phyloP scores from a whole-genome alignment of 768 basidiomycete species.

The Calocybe indica region DNA sequence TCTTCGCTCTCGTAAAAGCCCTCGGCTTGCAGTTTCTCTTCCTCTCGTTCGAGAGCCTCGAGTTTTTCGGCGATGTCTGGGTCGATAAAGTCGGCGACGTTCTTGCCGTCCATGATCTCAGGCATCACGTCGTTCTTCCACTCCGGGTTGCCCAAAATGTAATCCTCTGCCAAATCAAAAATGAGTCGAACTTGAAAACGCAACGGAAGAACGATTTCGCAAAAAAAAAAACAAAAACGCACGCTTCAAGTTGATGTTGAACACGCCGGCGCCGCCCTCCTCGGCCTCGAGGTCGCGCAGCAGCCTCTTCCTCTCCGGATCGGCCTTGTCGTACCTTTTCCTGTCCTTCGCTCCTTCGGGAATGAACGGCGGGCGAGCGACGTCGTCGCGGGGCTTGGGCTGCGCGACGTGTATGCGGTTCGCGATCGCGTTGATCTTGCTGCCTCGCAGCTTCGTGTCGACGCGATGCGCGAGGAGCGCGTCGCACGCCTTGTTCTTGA shows the following conservation, averaged over 20 bases:
- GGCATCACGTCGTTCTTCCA: slow-evolving; percentile 98
- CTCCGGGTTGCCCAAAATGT: slow-evolving; percentile 79
- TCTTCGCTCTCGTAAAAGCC: slow-evolving; percentile 93
- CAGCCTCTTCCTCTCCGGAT: slow-evolving; percentile 69
- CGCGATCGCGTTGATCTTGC: slow-evolving; percentile 84
- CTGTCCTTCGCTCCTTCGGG: slow-evolving; percentile 75
- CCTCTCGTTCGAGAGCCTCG: slow-evolving; percentile 94
- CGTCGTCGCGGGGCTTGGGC: slow-evolving; percentile 87
- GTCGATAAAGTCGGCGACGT: slow-evolving; percentile 97
- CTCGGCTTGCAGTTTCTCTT: slow-evolving; percentile 88
- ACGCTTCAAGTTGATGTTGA: slow-evolving; percentile 89
- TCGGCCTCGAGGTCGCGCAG: slow-evolving; percentile 81
- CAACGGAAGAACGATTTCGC: not conserved
- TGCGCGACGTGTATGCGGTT: slow-evolving; percentile 96
- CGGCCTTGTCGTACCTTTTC: slow-evolving; percentile 82
- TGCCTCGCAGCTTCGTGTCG: slow-evolving; percentile 89
- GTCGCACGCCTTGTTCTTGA: slow-evolving; percentile 94
- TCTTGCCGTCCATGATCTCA: slow-evolving; percentile 99
- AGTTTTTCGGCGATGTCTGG: slow-evolving; percentile 96
- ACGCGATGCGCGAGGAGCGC: slow-evolving; percentile 93
- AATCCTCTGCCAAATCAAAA: slow-evolving; percentile 62
- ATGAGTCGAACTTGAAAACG: not conserved
- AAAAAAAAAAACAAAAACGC: slow-evolving; percentile 21
- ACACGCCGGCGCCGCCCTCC: slow-evolving; percentile 87
- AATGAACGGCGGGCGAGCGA: slow-evolving; percentile 82